Conservation (phyloP, 2,329 filamentous ascomycete genomes). For the Ceratocystiopsis brevicomis region DNA sequence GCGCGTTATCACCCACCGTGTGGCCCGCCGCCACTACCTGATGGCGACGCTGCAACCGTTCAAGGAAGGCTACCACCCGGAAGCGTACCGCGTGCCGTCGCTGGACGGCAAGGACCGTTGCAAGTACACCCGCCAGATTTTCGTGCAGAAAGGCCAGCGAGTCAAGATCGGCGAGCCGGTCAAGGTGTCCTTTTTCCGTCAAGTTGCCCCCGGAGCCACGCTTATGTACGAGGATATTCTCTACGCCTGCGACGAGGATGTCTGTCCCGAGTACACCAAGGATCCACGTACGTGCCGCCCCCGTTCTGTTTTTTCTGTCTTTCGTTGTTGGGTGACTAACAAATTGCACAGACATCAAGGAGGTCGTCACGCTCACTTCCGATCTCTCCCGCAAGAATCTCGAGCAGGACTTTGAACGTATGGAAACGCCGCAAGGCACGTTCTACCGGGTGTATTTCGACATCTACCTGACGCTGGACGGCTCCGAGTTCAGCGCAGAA, state of each 20-base stretch:
- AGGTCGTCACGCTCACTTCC: conserved; percentile 92
- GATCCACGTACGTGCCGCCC: conserved; percentile 67
- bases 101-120: conserved; percentile 94
- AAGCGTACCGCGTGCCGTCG: conserved; percentile 91
- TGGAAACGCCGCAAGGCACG: conserved; percentile 94
- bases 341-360: conserved; percentile 64
- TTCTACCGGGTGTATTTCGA: conserved; percentile 75
- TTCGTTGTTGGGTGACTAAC: neutral
- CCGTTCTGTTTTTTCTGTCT: neutral
- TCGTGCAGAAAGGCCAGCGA: conserved; percentile 94
- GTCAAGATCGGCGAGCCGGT: conserved; percentile 98
- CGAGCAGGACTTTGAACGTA: conserved; percentile 97
- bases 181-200: conserved; percentile 96
- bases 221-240: conserved; percentile 99
- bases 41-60: conserved; percentile 98
- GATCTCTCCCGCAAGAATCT: conserved; percentile 95
- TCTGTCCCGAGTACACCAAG: conserved; percentile 96
- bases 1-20: conserved; percentile 87
- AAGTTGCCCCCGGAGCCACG: conserved; percentile 89
- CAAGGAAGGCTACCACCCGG: conserved; percentile 95
- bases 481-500: conserved; percentile 94
- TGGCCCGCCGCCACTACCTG: conserved; percentile 91
- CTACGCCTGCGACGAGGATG: conserved; percentile 94
- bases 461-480: conserved; percentile 83
- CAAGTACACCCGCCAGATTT: conserved; percentile 97